These are phyloP conservation scores for Helotiales sp. DNA, from an alignment of 2,329 filamentous ascomycete species.

Conservation along the genomic window DNA sequence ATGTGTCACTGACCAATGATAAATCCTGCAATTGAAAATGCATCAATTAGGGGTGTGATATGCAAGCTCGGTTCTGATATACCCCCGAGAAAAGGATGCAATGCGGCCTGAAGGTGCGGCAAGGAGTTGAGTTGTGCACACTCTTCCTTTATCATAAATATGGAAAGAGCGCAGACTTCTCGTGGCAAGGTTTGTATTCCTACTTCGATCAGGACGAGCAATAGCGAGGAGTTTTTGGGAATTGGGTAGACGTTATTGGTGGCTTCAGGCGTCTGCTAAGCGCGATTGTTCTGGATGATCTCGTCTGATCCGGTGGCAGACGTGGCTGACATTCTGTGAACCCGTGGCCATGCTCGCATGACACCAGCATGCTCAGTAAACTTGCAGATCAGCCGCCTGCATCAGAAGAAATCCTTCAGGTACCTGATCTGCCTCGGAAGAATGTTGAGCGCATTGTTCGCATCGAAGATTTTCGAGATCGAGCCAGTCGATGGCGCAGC, in stretches of 20 bases:
- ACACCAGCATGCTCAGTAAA: too few relatives aligned
- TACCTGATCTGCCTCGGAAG: neutral
- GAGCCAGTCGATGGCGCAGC: neutral
- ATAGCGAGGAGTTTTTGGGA: neutral
- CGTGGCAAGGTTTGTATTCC: neutral
- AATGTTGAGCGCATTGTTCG: neutral
- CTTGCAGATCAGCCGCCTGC: too few relatives aligned
- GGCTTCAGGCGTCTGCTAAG: neutral
- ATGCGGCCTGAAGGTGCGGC: neutral
- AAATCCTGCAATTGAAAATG: slow-evolving; percentile 1
- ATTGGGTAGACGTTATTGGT: slow-evolving; percentile 5
- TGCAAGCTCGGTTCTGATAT: neutral
- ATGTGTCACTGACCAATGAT: slow-evolving; percentile 1
- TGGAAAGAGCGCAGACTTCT: neutral
- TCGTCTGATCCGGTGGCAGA: neutral
- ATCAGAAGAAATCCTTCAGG: neutral
- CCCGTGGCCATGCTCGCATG: neutral
- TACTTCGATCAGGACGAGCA: neutral
- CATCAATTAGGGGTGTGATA: slow-evolving; percentile 3
- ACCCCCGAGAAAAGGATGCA: neutral
- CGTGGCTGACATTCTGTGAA: neutral
- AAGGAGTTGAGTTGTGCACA: neutral
- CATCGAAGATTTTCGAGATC: neutral
- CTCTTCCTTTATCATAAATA: slow-evolving; percentile 2
- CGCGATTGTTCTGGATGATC: neutral